Conservation (phyloP, 768 basidiomycete genomes). For the Cystofilobasidium macerans region DNA sequence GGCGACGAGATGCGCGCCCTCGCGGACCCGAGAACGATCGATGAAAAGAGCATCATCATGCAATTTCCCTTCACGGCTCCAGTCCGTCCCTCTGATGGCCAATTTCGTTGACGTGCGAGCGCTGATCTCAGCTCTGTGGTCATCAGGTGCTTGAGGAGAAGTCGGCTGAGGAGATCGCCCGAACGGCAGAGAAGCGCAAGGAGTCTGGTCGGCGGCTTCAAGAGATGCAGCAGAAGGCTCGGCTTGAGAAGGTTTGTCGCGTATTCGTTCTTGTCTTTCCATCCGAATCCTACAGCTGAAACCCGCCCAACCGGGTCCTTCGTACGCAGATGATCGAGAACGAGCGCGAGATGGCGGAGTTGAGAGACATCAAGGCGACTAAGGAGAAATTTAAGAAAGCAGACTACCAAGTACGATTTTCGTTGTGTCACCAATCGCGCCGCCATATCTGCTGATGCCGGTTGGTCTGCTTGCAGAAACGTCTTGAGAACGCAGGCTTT, state of each 20-base stretch:
- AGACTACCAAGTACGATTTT: constrained; percentile 52
- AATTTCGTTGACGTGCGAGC: not conserved
- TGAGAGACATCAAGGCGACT: constrained; percentile 9
- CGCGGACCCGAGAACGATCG: constrained; percentile 55
- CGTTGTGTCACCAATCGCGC: not conserved
- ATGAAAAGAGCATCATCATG: constrained; percentile 56
- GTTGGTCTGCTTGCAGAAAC: constrained; percentile 28
- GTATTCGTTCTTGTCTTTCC: too few species aligned
- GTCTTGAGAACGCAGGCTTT: constrained; percentile 52
- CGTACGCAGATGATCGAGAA: constrained; percentile 10
- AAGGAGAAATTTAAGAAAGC: constrained; percentile 46
- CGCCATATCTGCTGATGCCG: not conserved
- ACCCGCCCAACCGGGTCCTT: not conserved
- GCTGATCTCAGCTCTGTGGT: not conserved
- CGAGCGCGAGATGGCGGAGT: constrained; percentile 13
- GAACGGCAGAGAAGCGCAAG: constrained; percentile 62
- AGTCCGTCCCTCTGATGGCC: constrained; percentile 29
- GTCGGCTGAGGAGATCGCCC: constrained; percentile 76
- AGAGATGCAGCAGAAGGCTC: constrained; percentile 74
- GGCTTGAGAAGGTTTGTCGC: constrained; percentile 64
- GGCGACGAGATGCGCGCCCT: constrained; percentile 53
- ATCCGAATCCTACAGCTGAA: not conserved
- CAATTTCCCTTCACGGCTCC: constrained; percentile 70
- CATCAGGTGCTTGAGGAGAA: constrained; percentile 63
- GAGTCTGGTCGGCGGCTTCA: constrained; percentile 83